Evolutionary conservation across 257 asterid species (phyloP), one percentile per base, ranked within the genome.

Genomic region (Fraxinus americana): DNA sequence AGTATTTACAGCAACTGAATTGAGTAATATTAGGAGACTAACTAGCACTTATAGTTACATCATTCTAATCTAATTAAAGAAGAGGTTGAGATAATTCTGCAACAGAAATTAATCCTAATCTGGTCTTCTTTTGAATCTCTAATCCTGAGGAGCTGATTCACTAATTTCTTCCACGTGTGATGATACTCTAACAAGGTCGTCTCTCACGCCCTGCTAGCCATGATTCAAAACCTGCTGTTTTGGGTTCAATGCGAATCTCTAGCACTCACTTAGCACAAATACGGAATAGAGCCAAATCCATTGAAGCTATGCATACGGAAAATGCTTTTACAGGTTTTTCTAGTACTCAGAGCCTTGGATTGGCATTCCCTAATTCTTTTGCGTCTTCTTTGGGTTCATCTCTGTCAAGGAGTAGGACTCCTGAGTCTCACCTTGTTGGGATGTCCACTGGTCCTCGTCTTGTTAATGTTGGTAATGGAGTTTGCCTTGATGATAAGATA

Each of bases 191-290:
- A n/a, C n/a, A n/a, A n/a, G n/a, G 78, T 80, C 78, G 77, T 76
- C 82, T 85, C 32, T 88, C 97, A 23, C 88, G 85, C 61, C 71
- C 94, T 16, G 74, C 92, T 39, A 91, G 96, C 82, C 90, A 78
- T 73, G 84, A 70, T 77, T 87, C 96, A 3, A 71, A 86, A 70
- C 70, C 82, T 23, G 87, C 85, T 9, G 81, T 67, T 68, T 41
- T 79, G 19, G 87, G 79, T 50, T 69, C 85, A 1, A 17, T 70
- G 36, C 83, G 71, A 27, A 61, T 74, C 12, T 75, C 87, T 35
- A 84, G 74, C 45, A 9, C 84, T 29, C 79, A 72, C 41, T 79
- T 83, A 13, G 59, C 61, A 69, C 90, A 81, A 29, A 67, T 73
- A 54, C 87, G 72, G 36, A 82, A 76, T 27, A 86, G 61, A 78